Base-by-base conservation (phyloP, 495 filamentous ascomycete species). In the Chlorociboria aeruginascens region DNA sequence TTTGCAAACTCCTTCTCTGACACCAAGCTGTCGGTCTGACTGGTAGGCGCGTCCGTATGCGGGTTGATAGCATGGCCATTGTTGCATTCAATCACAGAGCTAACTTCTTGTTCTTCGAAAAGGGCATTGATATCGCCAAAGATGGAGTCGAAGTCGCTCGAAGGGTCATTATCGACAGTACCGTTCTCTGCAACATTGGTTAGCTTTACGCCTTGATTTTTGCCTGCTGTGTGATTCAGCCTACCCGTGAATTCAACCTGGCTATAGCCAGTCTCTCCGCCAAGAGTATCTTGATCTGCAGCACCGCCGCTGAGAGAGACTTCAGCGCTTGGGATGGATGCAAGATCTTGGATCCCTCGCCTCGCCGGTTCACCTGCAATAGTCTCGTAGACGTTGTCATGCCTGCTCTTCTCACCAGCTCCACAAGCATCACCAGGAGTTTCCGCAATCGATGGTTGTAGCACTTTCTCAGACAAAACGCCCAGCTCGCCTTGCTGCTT, bases 101-200 rank as follows among this genome's bases (percentile, higher is more conserved):
- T 37, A 31, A 40, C 45, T 48, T 48, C n/a, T 39, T 48, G 30
- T 48, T 48, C 32, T 48, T 37, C 20, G 33, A 48, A 48, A 48
- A 38, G 14, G 12, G 36, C 34, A 48, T 48, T 29, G 16, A 48
- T 38, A 48, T 38, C 34, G 30, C 17, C 34, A 48, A 48, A 48
- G 45, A 48, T 37, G 16, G 32, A 48, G 45, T 48, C 28, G 33
- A 48, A 40, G 32, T 48, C 36, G 45, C 45, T 40, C 33, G n/a
- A 35, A 39, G 20, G 3, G 7, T 48, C 14, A 39, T 3, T 48
- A 48, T 48, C 13, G 30, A 45, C 30, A 45, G 10, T 36, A 32
- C 33, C 16, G 34, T 48, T 40, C 45, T 48, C 32, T 48, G 34
- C 28, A 40, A 48, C 3, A 48, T 29, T 48, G 28, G 20, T 38